A percentile compares a stretch with the other conserved stretches of the same genome.
Evolutionary conservation across 169 alveolate species (phyloP).

Genomic region (Babesia divergens): DNA sequence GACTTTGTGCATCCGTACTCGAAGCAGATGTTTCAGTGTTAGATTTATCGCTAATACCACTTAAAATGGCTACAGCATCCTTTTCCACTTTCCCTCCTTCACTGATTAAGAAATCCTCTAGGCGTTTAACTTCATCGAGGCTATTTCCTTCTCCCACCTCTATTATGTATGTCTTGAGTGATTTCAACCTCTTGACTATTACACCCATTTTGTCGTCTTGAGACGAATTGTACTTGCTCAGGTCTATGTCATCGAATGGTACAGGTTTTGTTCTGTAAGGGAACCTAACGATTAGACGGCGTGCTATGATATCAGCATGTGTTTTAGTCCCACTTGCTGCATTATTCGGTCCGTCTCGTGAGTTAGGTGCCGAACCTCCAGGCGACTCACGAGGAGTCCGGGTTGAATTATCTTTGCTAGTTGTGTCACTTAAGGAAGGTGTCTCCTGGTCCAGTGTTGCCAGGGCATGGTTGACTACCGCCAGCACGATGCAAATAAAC

Average conservation of each 20-base stretch:
- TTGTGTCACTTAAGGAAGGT: too few species aligned
- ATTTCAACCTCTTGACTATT: neutral
- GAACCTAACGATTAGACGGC: neutral
- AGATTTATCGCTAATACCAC: neutral
- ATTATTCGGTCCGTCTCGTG: too few species aligned
- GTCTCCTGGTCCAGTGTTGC: too few species aligned
- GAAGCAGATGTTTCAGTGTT: neutral
- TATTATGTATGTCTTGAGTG: neutral
- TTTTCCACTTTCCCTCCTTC: neutral
- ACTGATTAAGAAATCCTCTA: neutral
- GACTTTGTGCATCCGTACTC: neutral
- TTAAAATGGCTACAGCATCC: neutral
- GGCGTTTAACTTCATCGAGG: neutral
- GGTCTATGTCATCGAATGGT: neutral
- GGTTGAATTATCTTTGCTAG: too few species aligned
- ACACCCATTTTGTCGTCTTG: too few species aligned
- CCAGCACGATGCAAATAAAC: neutral
- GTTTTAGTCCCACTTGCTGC: too few species aligned
- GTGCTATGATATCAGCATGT: too few species aligned
- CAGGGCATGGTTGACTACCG: neutral
- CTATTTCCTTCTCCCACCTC: constrained; percentile 1
- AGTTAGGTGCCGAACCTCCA: too few species aligned
- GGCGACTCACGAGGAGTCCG: too few species aligned
- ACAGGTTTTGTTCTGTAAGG: neutral
- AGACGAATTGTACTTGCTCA: too few species aligned